Percentiles rank a stretch among this genome's conserved stretches.
Evolutionary conservation across 768 basidiomycete genomes (phyloP).

Genomic region (Russula sp.): DNA sequence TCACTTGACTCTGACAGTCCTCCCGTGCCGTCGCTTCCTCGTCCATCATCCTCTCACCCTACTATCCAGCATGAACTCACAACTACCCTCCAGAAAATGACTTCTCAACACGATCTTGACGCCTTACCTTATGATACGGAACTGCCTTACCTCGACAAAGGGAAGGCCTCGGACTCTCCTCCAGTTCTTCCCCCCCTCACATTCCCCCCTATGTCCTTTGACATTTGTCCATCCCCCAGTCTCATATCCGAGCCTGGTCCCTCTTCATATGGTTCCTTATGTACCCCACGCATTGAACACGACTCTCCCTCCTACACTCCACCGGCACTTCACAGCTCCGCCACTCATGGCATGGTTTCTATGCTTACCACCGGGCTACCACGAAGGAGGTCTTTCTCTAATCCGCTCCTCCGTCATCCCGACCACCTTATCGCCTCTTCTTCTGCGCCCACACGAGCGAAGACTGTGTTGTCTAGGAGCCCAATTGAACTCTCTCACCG

Average conservation of each 20-base stretch:
- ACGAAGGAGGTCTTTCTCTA: conserved; percentile 16
- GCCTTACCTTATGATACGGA: conserved; percentile 17
- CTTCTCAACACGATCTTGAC: conserved; percentile 10
- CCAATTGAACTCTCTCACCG: conserved; percentile 53
- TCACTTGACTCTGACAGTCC: conserved; percentile 16
- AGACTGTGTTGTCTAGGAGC: conserved; percentile 39
- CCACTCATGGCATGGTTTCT: background rate
- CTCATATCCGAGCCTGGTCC: conserved; percentile 27
- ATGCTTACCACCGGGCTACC: background rate
- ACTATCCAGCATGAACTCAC: conserved; percentile 10
- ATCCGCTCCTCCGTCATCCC: background rate
- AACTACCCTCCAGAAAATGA: background rate
- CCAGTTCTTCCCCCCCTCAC: conserved; percentile 62
- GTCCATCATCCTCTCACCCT: conserved; percentile 24
- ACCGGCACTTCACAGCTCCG: background rate
- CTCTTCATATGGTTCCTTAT: conserved; percentile 32
- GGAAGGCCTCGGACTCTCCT: conserved; percentile 48
- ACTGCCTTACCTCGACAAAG: conserved; percentile 35
- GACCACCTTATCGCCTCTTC: background rate
- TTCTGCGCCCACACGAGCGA: conserved; percentile 37
- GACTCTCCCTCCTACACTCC: background rate
- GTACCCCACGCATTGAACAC: background rate
- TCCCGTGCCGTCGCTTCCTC: conserved; percentile 26
- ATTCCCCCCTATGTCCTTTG: conserved; percentile 51
- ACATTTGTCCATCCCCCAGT: conserved; percentile 36